These are phyloP conservation scores for Musa balbisiana DNA, from an alignment of 202 grass and related monocot genomes.

Conservation along the genomic window DNA sequence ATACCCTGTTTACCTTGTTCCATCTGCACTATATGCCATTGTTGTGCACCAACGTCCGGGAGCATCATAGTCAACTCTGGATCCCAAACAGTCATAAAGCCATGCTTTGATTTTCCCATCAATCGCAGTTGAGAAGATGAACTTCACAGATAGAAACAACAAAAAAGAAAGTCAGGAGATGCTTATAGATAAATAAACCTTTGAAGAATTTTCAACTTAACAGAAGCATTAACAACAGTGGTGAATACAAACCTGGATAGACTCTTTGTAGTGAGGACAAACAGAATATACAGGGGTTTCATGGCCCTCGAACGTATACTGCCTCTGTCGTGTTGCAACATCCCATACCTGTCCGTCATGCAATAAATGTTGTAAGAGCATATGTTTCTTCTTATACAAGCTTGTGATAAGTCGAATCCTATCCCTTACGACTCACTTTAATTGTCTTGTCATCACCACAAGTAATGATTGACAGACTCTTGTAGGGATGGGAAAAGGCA, in stretches of 20 bases:
- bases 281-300: slow-evolving; percentile 20
- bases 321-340: slow-evolving; percentile 13
- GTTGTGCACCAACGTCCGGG: slow-evolving; percentile 12
- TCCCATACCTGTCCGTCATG: slow-evolving; percentile 17
- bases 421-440: neutral
- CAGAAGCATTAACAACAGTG: neutral
- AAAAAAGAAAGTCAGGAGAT: neutral
- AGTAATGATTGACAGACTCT: slow-evolving; percentile 22
- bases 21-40: slow-evolving; percentile 19
- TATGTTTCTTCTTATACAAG: neutral
- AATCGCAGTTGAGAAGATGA: slow-evolving; percentile 18
- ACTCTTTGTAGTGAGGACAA: slow-evolving; percentile 19
- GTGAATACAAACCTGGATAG: slow-evolving; percentile 13
- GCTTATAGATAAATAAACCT: neutral
- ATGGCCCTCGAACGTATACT: slow-evolving; percentile 16
- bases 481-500: slow-evolving; percentile 24
- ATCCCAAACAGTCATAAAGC: slow-evolving; percentile 20
- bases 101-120: slow-evolving; percentile 23
- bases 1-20: slow-evolving; percentile 4
- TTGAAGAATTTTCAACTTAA: neutral
- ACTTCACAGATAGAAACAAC: neutral
- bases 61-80: slow-evolving; percentile 19
- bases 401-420: neutral
- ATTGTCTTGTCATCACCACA: slow-evolving; percentile 24
- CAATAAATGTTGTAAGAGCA: neutral